Evolutionary conservation across 2,329 filamentous ascomycete species (phyloP), one percentile per base, ranked within the genome.

Genomic region (Monilinia laxa): DNA sequence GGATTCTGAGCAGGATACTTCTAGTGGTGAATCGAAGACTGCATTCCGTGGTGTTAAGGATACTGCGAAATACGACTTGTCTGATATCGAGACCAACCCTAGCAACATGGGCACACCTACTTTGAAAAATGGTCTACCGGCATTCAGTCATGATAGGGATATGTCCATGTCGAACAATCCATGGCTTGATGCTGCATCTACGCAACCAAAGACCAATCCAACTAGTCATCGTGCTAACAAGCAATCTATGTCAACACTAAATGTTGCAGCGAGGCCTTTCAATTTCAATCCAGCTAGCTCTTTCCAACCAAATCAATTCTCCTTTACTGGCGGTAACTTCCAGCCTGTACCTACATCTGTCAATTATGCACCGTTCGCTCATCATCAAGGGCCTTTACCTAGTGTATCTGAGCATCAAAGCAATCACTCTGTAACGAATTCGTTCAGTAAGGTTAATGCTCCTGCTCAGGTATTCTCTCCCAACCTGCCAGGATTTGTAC

Each of bases 221-320:
- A 79, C 81, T 14, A 85, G 84, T 70, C 90, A 93, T 74, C 83
- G 82, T 23, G 89, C 88, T 75, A 52, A 53, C 25, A 91, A 90
- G 73, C 82, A 87, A 3, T 93, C 87, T 0, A 78, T 88, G 54
- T 92, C 92, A 0, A 93, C 89, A 71, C 84, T 98, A 72, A 98
- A 98, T 73, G 93, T 96, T 40, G 87, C 90, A 69, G 94, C 94
- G 0, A 90, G 93, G 57, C 92, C 95, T 74, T 97, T 97, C 81
- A 92, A 89, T 73, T 94, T 94, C 78, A 84, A 89, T 65, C 77
- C 68, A 52, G 68, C 69, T 53, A 77, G 77, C 73, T 79, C 78
- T 35, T 87, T 86, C 73, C 80, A 82, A 49, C 81, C 83, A 45
- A 76, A 79, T 20, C 78, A 82, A 64, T 85, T 86, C 73, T 79